Evolutionary conservation across 148 eudicot genomes (phyloP).

Genomic region (Linanthus parryae): DNA sequence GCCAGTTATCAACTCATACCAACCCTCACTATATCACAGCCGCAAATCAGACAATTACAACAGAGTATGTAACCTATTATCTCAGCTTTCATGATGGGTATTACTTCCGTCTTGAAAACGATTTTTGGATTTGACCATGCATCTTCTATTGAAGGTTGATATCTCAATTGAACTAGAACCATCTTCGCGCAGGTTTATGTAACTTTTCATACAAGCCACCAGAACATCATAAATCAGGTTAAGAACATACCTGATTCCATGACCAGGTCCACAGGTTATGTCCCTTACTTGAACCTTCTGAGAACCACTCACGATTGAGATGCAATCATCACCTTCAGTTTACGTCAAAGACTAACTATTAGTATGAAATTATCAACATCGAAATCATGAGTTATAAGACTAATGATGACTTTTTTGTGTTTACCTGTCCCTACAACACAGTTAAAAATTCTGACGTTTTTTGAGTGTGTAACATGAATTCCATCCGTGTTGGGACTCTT

Average conservation of each 20-base stretch:
- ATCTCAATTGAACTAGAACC: too few species aligned
- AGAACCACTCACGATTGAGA: constrained; percentile 64
- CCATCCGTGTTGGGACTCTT: constrained; percentile 87
- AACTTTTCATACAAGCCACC: too few species aligned
- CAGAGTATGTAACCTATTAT: too few species aligned
- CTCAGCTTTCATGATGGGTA: too few species aligned
- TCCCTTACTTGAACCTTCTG: constrained; percentile 29
- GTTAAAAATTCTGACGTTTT: constrained; percentile 32
- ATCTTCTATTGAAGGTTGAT: too few species aligned
- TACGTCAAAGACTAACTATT: not conserved
- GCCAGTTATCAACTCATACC: too few species aligned
- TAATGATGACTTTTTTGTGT: not conserved
- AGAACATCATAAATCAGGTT: not conserved
- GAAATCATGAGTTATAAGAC: not conserved
- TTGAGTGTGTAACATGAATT: constrained; percentile 51
- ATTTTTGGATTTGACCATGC: too few species aligned
- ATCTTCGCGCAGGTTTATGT: too few species aligned
- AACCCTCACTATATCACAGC: too few species aligned
- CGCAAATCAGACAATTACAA: too few species aligned
- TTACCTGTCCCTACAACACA: constrained; percentile 55
- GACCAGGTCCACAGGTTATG: constrained; percentile 82
- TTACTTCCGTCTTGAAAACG: too few species aligned
- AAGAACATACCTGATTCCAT: constrained; percentile 64
- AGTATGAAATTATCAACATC: not conserved
- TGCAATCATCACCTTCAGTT: constrained; percentile 64